A percentile compares a stretch with the other conserved stretches of the same genome.
These are phyloP conservation scores for Zygosaccharomyces rouxii DNA, from an alignment of 805 yeast species.

Conservation along the genomic window DNA sequence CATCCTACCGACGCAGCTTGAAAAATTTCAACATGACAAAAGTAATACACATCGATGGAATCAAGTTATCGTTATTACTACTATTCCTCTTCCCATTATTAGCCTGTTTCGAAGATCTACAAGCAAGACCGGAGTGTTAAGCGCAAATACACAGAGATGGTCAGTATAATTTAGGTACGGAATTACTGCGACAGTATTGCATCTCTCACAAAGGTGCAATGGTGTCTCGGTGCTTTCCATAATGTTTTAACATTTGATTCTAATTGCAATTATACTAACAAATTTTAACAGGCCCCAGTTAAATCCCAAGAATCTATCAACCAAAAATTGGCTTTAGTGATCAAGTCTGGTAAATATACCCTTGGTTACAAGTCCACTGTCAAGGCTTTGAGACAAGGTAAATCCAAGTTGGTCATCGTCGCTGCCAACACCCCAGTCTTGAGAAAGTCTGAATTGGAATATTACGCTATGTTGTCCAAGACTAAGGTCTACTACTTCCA, in stretches of 20 bases:
- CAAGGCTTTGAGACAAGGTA: constrained; percentile 97
- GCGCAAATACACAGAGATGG: constrained; percentile 89
- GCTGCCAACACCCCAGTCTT: constrained; percentile 99
- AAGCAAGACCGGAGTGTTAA: constrained; percentile 87
- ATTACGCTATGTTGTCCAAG: constrained; percentile 99
- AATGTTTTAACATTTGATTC: background rate
- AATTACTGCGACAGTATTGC: constrained; percentile 1
- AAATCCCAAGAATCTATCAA: constrained; percentile 89
- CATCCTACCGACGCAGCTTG: background rate
- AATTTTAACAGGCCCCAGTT: constrained; percentile 76
- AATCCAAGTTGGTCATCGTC: constrained; percentile 95
- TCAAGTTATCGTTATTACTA: background rate
- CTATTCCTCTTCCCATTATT: background rate
- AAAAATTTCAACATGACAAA: constrained; percentile 4
- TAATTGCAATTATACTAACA: constrained; percentile 12
- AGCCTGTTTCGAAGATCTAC: background rate
- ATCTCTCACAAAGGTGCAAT: background rate
- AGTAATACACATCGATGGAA: background rate
- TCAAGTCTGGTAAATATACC: constrained; percentile 99
- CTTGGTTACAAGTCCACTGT: constrained; percentile 98
- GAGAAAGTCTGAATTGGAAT: constrained; percentile 99
- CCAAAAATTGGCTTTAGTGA: constrained; percentile 96
- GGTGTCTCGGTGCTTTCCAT: constrained; percentile 7
- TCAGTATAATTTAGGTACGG: constrained; percentile 50
- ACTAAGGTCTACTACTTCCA: constrained; percentile 96